phyloP scores from a whole-genome alignment of 2,329 filamentous ascomycete species.

The Cercospora zeina region DNA sequence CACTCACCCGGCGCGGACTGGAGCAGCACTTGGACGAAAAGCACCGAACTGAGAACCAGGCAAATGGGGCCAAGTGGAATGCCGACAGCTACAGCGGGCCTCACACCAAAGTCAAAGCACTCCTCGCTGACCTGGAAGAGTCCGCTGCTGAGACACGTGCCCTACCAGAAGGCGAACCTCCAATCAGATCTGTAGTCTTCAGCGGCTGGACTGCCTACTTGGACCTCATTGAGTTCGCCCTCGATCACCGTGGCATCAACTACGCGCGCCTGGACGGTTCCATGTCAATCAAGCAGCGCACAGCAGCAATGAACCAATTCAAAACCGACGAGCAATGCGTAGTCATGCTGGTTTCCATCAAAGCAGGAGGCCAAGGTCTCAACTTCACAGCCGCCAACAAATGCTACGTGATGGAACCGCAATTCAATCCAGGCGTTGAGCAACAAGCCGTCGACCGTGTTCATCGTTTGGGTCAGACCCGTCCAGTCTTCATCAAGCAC shows the following conservation, averaged over 20 bases:
- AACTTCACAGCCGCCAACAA: conserved; percentile 84
- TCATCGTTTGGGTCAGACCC: conserved; percentile 83
- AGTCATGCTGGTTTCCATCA: conserved; percentile 88
- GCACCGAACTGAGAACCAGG: conserved; percentile 46
- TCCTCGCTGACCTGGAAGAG: conserved; percentile 71
- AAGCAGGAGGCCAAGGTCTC: conserved; percentile 84
- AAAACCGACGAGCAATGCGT: conserved; percentile 68
- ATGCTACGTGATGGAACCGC: conserved; percentile 97
- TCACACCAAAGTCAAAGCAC: conserved; percentile 84
- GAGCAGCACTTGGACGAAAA: conserved; percentile 52
- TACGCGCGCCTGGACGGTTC: conserved; percentile 86
- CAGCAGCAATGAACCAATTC: conserved; percentile 74
- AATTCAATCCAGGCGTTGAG: conserved; percentile 94
- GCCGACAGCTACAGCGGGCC: conserved; percentile 75
- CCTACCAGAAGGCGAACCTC: conserved; percentile 62
- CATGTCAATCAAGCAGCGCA: conserved; percentile 75
- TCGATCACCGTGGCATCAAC: conserved; percentile 65
- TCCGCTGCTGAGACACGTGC: conserved; percentile 63
- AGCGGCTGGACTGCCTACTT: conserved; percentile 95
- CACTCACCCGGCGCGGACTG: conserved; percentile 63
- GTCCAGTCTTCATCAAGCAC: conserved; percentile 81
- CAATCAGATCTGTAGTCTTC: conserved; percentile 83
- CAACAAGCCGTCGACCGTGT: conserved; percentile 93
- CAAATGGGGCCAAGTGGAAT: conserved; percentile 56
- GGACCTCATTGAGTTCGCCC: conserved; percentile 83